Evolutionary conservation across 2,329 filamentous ascomycete species (phyloP), one percentile per base, ranked within the genome.

Genomic region (Colletotrichum sp.): DNA sequence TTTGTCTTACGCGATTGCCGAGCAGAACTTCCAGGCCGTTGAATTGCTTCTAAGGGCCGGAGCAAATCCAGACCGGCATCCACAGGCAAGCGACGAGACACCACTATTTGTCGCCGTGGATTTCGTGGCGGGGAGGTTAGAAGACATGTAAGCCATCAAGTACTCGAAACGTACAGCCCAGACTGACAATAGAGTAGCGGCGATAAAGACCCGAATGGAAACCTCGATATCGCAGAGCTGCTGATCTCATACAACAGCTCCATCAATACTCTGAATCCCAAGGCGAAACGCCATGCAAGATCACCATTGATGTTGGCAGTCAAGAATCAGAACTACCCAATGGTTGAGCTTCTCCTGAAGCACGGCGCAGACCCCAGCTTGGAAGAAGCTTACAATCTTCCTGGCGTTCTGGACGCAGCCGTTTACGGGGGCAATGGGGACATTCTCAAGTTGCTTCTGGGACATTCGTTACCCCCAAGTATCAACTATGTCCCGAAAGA

Each of bases 301-400:
- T 73, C 75, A 5, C 68, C 75, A 4, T 47, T 76, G 16, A 62
- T 57, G 43, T 31, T 57, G 12, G 75, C 75, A 6, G 57, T 75
- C n/a, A 6, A 57, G 7, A 31, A 29, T 18, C 29, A 21, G 13
- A 71, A 72, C 18, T 66, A 75, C 24, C 36, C 70, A 34, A 74
- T 78, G 24, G 74, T 79, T 16, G 57, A 73, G 15, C 55, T 79
- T 8, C 75, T 80, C 9, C 69, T 80, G 4, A 66, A 74, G 4
- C 64, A 78, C 21, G 77, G 78, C 0, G 78, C 78, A 11, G 78
- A 80, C 38, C 75, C 78, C 4, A 79, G 77, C 0, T 55, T 73
- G 2, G 77, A 80, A 38, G 78, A 79, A 57, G 78, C 74, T 4
- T 74, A 75, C 15, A 71, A 69, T 3, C 31, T 74, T 8, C 36